A percentile compares a stretch with the other conserved stretches of the same genome.
phyloP scores from a whole-genome alignment of 257 asterid species.

The Rauvolfia tetraphylla region DNA sequence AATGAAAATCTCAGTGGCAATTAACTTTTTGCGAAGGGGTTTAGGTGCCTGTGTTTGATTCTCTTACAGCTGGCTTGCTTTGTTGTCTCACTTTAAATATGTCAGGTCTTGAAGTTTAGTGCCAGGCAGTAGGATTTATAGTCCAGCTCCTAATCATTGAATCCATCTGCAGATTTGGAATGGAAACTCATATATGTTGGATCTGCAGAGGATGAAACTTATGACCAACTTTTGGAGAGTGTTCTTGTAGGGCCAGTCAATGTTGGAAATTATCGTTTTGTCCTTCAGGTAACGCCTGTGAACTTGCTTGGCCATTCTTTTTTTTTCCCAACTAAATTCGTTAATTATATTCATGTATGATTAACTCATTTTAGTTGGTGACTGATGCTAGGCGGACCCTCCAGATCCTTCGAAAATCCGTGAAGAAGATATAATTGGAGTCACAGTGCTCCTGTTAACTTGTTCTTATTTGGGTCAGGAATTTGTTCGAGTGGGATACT shows the following conservation, averaged over 20 bases:
- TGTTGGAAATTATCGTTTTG: constrained; percentile 88
- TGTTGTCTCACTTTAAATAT: background rate
- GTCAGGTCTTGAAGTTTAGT: background rate
- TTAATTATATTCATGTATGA: background rate
- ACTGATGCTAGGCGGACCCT: constrained; percentile 72
- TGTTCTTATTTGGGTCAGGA: constrained; percentile 95
- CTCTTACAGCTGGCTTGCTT: background rate
- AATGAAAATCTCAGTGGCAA: background rate
- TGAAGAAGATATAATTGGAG: constrained; percentile 93
- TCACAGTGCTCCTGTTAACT: constrained; percentile 84
- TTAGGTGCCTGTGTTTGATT: background rate
- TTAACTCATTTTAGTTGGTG: background rate
- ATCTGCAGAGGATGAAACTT: constrained; percentile 96
- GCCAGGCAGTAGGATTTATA: background rate
- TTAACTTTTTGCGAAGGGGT: background rate
- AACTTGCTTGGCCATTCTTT: background rate
- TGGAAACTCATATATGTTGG: constrained; percentile 98
- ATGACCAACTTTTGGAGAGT: constrained; percentile 93
- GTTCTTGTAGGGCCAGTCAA: constrained; percentile 98
- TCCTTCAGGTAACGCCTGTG: constrained; percentile 59
- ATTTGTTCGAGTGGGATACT: constrained; percentile 89
- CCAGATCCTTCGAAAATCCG: constrained; percentile 95
- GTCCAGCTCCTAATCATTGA: constrained; percentile 11
- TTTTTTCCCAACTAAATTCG: constrained; percentile 3
- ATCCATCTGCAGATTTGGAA: constrained; percentile 69